Percentiles rank a stretch among this genome's conserved stretches.
Conservation (phyloP, 1,284 basidiomycete genomes). For the Pholiota adiposa region DNA sequence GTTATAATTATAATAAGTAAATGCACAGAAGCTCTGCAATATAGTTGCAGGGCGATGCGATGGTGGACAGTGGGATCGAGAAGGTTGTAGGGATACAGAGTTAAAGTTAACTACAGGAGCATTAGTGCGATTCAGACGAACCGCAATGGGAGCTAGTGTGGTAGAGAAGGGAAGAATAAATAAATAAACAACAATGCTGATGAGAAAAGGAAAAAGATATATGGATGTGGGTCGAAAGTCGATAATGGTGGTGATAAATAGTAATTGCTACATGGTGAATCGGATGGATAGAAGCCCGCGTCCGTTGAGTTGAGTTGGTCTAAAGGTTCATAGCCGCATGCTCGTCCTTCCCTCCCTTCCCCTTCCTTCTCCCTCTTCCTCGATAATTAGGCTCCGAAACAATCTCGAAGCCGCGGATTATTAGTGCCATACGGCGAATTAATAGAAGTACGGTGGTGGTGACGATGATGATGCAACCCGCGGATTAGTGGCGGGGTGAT, state of each 20-base stretch:
- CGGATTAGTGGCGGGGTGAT: constrained; percentile 10
- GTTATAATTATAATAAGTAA: constrained; percentile 6
- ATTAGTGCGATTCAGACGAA: constrained; percentile 9
- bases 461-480: constrained; percentile 6
- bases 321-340: constrained; percentile 21
- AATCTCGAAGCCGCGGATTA: constrained; percentile 20
- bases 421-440: constrained; percentile 16
- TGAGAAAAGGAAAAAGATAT: not conserved
- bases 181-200: constrained; percentile 14
- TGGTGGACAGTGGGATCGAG: not conserved
- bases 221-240: constrained; percentile 10
- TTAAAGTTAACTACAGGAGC: constrained; percentile 23
- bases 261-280: constrained; percentile 18
- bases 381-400: constrained; percentile 20
- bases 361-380: constrained; percentile 13
- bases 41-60: not conserved
- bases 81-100: constrained; percentile 17
- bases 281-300: constrained; percentile 7
- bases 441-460: constrained; percentile 22
- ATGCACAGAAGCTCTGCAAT: constrained; percentile 8
- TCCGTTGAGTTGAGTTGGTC: constrained; percentile 19
- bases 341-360: constrained; percentile 7
- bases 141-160: constrained; percentile 11
- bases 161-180: constrained; percentile 16
- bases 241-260: constrained; percentile 9